phyloP scores from a whole-genome alignment of 1,139 yeast genomes.

The Diutina ranongensis region DNA sequence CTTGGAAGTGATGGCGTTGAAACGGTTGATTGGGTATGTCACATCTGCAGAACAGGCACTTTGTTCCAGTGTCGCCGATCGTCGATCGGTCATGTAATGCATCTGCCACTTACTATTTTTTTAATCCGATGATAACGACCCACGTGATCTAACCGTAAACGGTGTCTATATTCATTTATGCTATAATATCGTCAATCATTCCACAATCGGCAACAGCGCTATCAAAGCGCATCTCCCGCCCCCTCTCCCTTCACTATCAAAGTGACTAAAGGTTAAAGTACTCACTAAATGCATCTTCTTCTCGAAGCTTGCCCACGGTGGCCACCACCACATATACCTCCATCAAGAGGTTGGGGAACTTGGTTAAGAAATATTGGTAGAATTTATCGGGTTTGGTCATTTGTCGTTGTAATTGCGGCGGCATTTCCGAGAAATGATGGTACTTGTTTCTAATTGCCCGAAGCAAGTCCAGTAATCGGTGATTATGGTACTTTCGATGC shows the following conservation, averaged over 20 bases:
- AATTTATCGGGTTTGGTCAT: constrained; percentile 86
- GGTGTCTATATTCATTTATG: not conserved
- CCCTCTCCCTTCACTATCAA: not conserved
- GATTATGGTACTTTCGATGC: constrained; percentile 77
- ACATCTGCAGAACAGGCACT: too few relatives aligned
- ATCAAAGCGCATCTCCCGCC: not conserved
- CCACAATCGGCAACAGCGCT: not conserved
- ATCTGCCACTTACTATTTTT: too few relatives aligned
- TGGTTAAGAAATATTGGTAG: constrained; percentile 56
- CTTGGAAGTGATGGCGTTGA: too few relatives aligned
- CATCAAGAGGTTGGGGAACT: constrained; percentile 74
- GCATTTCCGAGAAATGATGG: constrained; percentile 88
- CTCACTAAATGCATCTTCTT: constrained; percentile 50
- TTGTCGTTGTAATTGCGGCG: constrained; percentile 40
- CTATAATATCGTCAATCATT: not conserved
- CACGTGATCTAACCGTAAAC: not conserved
- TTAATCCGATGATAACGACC: too few relatives aligned
- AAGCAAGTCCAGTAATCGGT: constrained; percentile 69
- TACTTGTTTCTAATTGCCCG: constrained; percentile 87
- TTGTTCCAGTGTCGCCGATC: too few relatives aligned
- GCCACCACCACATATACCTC: constrained; percentile 55
- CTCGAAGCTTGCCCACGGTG: constrained; percentile 27
- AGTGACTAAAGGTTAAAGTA: constrained; percentile 32
- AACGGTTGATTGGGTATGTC: too few relatives aligned
- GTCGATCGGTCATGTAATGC: too few relatives aligned